Evolutionary conservation across 495 filamentous ascomycete species (phyloP), one percentile per base, ranked within the genome.

Genomic region (Hypoxylon subgilvum): DNA sequence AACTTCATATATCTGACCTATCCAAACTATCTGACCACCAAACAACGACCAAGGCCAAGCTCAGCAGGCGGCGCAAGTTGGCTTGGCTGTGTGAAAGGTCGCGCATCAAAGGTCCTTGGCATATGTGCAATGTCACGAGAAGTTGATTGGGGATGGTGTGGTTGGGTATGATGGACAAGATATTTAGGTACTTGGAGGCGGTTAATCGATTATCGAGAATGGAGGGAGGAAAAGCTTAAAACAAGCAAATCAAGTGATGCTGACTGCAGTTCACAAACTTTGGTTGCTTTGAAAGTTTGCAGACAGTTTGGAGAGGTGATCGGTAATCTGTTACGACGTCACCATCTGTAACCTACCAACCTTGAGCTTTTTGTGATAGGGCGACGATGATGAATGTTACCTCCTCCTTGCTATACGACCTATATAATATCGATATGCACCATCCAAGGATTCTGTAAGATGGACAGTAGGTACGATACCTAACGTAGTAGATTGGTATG

Each of bases 41-140:
- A 59, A 61, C 46, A 47, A 48, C 52, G 61, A 57, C 51, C 46
- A 52, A 61, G n/a, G 61, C 61, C 61, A 65, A 65, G 61, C 56
- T 65, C 6, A 23, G 36, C 39, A 34, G 38, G 39, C 6, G 48
- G 35, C 12, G 34, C 16, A 45, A 4, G 32, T 36, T 30, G 47
- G 61, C 61, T 61, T 65, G 55, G 61, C 56, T 39, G 14, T 50
- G 31, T 57, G 48, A 61, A 51, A 41, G 41, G 56, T 31, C 21
- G 45, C 41, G 45, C 51, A 54, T 45, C 8, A 56, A 41, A 61
- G 51, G 50, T 35, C 32, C 61, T 65, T 65, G 61, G 61, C 61
- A 39, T 52, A 52, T 52, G 61, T 61, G 56, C 51, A 44, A 64
- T 58, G 61, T 64, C 61, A 64, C 61, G 31, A 58, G 61, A 54